Base-by-base conservation (phyloP, 352 stramenopile genomes). In the Ophiocytium majus region DNA sequence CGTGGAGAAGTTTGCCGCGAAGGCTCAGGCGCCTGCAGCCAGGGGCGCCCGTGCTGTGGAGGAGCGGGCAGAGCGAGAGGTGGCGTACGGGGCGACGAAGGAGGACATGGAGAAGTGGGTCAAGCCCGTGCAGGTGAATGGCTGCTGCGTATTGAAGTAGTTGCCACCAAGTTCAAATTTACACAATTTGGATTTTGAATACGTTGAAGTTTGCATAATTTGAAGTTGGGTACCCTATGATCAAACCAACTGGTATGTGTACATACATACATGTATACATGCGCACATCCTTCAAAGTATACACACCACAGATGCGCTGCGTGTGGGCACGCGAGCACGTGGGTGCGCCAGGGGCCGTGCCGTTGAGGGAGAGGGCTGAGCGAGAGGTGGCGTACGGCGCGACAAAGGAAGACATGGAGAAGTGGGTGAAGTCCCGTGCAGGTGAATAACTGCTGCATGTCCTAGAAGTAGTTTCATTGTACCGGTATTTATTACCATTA, bases 71-170 rank as follows among this genome's bases (percentile, higher is more conserved):
- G 84, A 88, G 50, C 28, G 84, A 23, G 64, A 88, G 63, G 81
- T 63, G 33, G 84, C 84, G 1, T 88, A 88, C 63, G 37, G 63
- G 49, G 80, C n/a, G n/a, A 28, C 75, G 0, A 63, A 82, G 32
- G 64, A 23, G 9, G 84, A 88, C 14, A 86, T 88, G 79, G 79
- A 19, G 28, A 88, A 88, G 78, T 88, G 80, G 79, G 78, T 81
- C 34, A 76, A 57, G 10, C 79, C 84, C n/a, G 84, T 88, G 63
- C 79, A 85, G 80, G 84, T 83, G 0, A 80, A 81, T 80, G 43
- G 74, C 23, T 9, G 32, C 63, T 0, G 1, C 10, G 1, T 0
- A 31, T 81, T 75, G 37, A n/a, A n/a, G n/a, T n/a, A n/a, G n/a
- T n/a, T n/a, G n/a, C n/a, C n/a, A n/a, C n/a, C n/a, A n/a, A n/a